These are phyloP conservation scores for Penicillium crystallinum DNA, from an alignment of 495 filamentous ascomycete genomes.

Conservation along the genomic window DNA sequence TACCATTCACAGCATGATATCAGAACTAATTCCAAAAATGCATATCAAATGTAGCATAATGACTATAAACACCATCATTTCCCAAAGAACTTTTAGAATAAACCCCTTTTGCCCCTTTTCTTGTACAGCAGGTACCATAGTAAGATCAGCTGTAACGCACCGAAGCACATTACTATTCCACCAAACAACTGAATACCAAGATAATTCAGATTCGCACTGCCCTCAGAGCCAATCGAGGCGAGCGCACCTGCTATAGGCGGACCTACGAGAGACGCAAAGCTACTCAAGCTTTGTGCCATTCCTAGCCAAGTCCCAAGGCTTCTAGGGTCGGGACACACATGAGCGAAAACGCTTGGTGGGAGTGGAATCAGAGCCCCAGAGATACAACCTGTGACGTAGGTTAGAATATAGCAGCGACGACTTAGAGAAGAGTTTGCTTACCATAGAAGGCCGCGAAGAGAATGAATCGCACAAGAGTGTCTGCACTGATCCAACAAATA, in stretches of 20 bases:
- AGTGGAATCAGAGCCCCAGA: slow-evolving; percentile 64
- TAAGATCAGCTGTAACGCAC: slow-evolving; percentile 10
- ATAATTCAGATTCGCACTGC: slow-evolving; percentile 19
- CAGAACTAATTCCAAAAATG: not conserved
- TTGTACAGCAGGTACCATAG: slow-evolving; percentile 21
- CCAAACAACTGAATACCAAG: slow-evolving; percentile 23
- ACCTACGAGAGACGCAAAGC: slow-evolving; percentile 62
- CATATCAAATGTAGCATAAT: not conserved
- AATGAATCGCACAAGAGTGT: slow-evolving; percentile 51
- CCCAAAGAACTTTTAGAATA: slow-evolving; percentile 7
- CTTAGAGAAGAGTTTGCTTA: not conserved
- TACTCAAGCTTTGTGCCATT: slow-evolving; percentile 66
- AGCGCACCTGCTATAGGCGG: slow-evolving; percentile 61
- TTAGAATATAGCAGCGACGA: not conserved
- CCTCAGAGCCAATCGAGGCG: slow-evolving; percentile 17
- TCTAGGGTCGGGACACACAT: slow-evolving; percentile 55
- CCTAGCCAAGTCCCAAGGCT: slow-evolving; percentile 63
- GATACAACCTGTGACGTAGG: slow-evolving; percentile 40
- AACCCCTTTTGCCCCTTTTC: slow-evolving; percentile 16
- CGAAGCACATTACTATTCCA: slow-evolving; percentile 19
- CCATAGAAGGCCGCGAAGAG: slow-evolving; percentile 57
- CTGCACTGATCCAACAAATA: slow-evolving; percentile 51
- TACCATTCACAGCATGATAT: too few relatives aligned
- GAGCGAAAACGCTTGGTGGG: slow-evolving; percentile 53
- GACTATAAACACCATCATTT: not conserved